Percentiles rank a stretch among this genome's conserved stretches.
Evolutionary conservation across 495 filamentous ascomycete genomes (phyloP).

Genomic region (Evansstolkia leycettana): DNA sequence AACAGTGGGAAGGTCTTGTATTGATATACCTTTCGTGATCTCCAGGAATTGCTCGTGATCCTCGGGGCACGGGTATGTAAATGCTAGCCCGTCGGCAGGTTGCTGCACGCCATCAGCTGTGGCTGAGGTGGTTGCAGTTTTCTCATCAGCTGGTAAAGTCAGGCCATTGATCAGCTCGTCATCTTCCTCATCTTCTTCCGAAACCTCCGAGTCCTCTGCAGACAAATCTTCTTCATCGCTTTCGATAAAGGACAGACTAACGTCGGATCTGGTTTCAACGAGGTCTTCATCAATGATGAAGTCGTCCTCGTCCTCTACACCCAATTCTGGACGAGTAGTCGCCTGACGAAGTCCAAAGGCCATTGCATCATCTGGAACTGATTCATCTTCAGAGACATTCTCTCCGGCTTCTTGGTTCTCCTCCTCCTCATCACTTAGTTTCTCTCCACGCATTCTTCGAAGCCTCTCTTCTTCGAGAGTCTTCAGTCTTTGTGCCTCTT

Average conservation of each 20-base stretch:
- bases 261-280: slow-evolving; percentile 44
- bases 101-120: slow-evolving; percentile 16
- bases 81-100: slow-evolving; percentile 49
- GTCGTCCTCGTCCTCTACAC: slow-evolving; percentile 82
- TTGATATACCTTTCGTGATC: slow-evolving; percentile 43
- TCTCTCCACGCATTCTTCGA: slow-evolving; percentile 35
- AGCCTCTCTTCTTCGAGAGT: slow-evolving; percentile 65
- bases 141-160: slow-evolving; percentile 13
- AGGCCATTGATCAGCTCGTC: slow-evolving; percentile 34
- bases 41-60: slow-evolving; percentile 61
- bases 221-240: slow-evolving; percentile 40
- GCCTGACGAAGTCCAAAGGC: slow-evolving; percentile 40
- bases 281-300: slow-evolving; percentile 84
- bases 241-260: slow-evolving; percentile 36
- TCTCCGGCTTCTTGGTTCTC: slow-evolving; percentile 31
- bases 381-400: slow-evolving; percentile 20
- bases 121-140: slow-evolving; percentile 11
- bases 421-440: slow-evolving; percentile 27
- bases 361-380: slow-evolving; percentile 38
- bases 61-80: slow-evolving; percentile 73
- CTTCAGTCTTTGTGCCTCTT: slow-evolving; percentile 61
- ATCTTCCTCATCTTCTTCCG: slow-evolving; percentile 35
- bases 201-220: slow-evolving; percentile 34
- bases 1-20: slow-evolving; percentile 59
- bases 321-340: slow-evolving; percentile 25